A percentile compares a stretch with the other conserved stretches of the same genome.
phyloP scores from a whole-genome alignment of 1,139 yeast species.

The Suhomyces yuchorum region DNA sequence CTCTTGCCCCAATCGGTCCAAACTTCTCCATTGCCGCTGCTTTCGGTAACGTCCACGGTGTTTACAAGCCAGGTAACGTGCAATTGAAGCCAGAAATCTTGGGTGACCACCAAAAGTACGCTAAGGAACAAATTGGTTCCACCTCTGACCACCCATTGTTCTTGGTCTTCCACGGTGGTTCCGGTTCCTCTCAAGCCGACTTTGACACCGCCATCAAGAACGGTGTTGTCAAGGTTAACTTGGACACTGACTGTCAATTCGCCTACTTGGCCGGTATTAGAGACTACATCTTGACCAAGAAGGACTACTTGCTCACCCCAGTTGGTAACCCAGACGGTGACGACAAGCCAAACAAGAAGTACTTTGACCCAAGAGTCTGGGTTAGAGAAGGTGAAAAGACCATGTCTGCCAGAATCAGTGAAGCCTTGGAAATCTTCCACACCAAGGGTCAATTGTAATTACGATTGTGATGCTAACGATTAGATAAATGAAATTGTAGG shows the following conservation, averaged over 20 bases:
- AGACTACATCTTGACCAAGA: constrained; percentile 92
- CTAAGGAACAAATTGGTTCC: constrained; percentile 62
- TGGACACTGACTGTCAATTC: constrained; percentile 98
- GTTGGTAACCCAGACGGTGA: constrained; percentile 99
- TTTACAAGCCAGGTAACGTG: constrained; percentile 99
- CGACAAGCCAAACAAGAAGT: constrained; percentile 98
- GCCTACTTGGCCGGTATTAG: constrained; percentile 97
- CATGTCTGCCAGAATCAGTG: constrained; percentile 82
- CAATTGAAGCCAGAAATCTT: constrained; percentile 89
- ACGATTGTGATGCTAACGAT: constrained; percentile 6
- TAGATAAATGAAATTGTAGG: constrained; percentile 1
- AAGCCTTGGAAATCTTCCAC: constrained; percentile 87
- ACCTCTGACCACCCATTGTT: constrained; percentile 73
- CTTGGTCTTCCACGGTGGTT: constrained; percentile 99
- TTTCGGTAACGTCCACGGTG: constrained; percentile 99
- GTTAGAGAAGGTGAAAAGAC: constrained; percentile 99
- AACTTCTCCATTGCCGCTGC: constrained; percentile 99
- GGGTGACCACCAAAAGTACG: constrained; percentile 93
- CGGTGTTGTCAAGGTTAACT: constrained; percentile 99
- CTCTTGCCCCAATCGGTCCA: constrained; percentile 89
- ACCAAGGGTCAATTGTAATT: constrained; percentile 61
- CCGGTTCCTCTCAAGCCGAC: constrained; percentile 93
- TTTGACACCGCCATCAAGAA: constrained; percentile 85
- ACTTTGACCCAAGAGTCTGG: constrained; percentile 99
- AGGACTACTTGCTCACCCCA: constrained; percentile 84